Base-by-base conservation (phyloP, 352 stramenopile species). In the Globisporangium nagaii region DNA sequence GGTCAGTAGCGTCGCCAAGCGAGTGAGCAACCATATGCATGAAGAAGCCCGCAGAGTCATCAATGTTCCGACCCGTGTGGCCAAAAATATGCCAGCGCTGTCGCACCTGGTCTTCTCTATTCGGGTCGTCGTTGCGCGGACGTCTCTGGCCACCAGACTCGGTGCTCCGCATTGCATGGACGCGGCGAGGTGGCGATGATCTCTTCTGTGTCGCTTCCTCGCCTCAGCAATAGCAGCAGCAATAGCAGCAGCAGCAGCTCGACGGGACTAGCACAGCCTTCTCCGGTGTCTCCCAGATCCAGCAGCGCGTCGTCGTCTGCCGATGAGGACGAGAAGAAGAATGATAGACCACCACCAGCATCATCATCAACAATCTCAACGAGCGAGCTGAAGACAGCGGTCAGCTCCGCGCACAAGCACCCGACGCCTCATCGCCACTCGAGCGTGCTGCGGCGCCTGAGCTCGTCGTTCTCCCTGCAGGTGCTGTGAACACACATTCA, bases 391-490 rank as follows among this genome's bases (percentile, higher is more conserved):
- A 4, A 22, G 17, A n/a, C 22, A 32, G 40, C 40, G 11, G 25
- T 15, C 39, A 30, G 9, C 20, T 25, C 40, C 17, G 13, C 40
- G 22, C 20, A 27, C 9, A 31, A 13, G 11, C 28, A 41, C 3
- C 31, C 30, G 1, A 52, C 12, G 30, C 19, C 24, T 11, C 45
- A 52, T 28, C 45, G 25, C 17, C 42, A 52, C 2, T 30, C 45
- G 22, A n/a, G 17, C 8, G 24, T 40, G 19, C 45, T 52, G 13
- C 20, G 30, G n/a, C 30, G 30, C 3, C 30, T 41, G 28, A 52
- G 45, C 28, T 52, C 45, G 5, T 9, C 45, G 45, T 22, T 52
- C 12, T 41, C 45, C 4, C 45, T 52, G 20, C 45, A 52, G 43
- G 43, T 50, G 17, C 22, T 15, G 8, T 46, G 20, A 46, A 46